Percentiles rank a stretch among this genome's conserved stretches.
These are phyloP conservation scores for Withania somnifera DNA, from an alignment of 305 asterid genomes.

Conservation along the genomic window DNA sequence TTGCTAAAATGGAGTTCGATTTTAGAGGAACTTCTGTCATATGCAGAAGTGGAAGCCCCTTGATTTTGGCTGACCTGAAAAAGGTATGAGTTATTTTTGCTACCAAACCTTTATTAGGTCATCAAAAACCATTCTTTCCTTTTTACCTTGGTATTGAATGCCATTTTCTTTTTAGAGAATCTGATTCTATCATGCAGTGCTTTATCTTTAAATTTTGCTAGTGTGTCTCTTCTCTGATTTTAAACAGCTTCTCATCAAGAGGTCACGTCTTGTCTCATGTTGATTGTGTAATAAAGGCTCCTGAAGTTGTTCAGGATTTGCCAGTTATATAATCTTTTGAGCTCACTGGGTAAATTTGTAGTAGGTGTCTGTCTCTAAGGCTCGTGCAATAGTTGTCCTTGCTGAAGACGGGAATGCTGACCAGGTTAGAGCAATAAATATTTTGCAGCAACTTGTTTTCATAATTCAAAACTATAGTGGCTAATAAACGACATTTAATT, in stretches of 20 bases:
- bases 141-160: not conserved
- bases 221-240: not conserved
- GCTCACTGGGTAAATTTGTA: constrained; percentile 17
- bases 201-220: not conserved
- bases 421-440: constrained; percentile 44
- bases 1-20: constrained; percentile 84
- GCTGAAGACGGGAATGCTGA: constrained; percentile 95
- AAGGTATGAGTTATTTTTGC: constrained; percentile 27
- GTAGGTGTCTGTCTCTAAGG: constrained; percentile 86
- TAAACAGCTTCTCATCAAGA: not conserved
- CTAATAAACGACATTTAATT: constrained; percentile 15
- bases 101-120: not conserved
- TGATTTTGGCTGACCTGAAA: constrained; percentile 79
- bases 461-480: constrained; percentile 8
- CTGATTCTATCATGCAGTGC: not conserved
- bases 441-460: constrained; percentile 11
- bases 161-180: not conserved
- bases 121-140: not conserved
- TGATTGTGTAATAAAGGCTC: not conserved
- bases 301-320: constrained; percentile 1
- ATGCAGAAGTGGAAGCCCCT: constrained; percentile 91
- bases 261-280: not conserved
- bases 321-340: constrained; percentile 8
- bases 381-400: constrained; percentile 87
- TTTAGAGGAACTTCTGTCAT: constrained; percentile 85